Conservation (phyloP, 306 rosid genomes). For the Inga leiocalycina region DNA sequence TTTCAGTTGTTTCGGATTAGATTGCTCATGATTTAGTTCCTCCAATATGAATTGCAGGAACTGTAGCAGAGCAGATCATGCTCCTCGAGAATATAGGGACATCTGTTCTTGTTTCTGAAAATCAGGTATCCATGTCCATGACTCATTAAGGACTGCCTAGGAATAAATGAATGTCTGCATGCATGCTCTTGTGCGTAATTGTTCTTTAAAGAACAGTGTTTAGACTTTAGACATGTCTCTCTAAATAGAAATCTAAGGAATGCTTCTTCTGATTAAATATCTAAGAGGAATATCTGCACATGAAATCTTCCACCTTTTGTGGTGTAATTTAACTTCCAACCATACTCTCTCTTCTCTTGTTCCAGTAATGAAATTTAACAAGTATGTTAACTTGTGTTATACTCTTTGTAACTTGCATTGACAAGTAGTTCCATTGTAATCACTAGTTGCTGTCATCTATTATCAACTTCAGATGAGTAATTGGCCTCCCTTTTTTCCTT, state of each 20-base stretch:
- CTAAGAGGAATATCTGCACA: slow-evolving; percentile 8
- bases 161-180: background rate
- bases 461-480: slow-evolving; percentile 22
- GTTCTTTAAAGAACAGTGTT: slow-evolving; percentile 2
- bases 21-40: slow-evolving; percentile 31
- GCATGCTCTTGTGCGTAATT: background rate
- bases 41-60: slow-evolving; percentile 56
- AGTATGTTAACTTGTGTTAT: slow-evolving; percentile 23
- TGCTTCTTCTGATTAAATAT: slow-evolving; percentile 33
- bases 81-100: slow-evolving; percentile 95
- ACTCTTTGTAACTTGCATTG: slow-evolving; percentile 6
- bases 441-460: slow-evolving; percentile 26
- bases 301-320: slow-evolving; percentile 10
- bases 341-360: background rate
- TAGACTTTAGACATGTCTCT: slow-evolving; percentile 1
- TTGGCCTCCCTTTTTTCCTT: slow-evolving; percentile 12
- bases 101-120: slow-evolving; percentile 90
- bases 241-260: slow-evolving; percentile 12
- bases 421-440: slow-evolving; percentile 12
- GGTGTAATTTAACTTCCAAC: slow-evolving; percentile 1
- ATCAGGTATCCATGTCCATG: slow-evolving; percentile 60
- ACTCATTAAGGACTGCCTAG: background rate
- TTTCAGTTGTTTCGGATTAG: background rate
- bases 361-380: slow-evolving; percentile 18
- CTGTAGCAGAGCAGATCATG: slow-evolving; percentile 95